Conservation (phyloP, 257 asterid genomes). For the Schizonepeta tenuifolia region DNA sequence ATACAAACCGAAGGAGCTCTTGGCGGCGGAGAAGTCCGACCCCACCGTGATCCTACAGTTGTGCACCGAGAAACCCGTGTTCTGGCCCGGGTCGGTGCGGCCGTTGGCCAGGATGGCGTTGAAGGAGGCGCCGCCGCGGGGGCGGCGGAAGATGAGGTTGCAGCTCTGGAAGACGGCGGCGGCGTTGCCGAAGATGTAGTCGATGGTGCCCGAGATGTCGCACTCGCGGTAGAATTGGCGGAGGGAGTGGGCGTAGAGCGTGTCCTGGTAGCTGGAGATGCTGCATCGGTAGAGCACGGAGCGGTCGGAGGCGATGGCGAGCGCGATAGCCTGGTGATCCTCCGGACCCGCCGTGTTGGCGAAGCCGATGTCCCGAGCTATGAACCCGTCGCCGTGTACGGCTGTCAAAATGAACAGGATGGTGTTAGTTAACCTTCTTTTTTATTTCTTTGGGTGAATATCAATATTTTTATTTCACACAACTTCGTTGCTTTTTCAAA, state of each 20-base stretch:
- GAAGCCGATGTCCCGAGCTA: conserved; percentile 53
- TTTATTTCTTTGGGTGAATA: too few relatives aligned
- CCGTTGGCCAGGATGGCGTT: conserved; percentile 62
- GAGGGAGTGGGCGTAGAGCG: conserved; percentile 57
- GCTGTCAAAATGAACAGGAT: conserved; percentile 22
- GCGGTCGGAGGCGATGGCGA: conserved; percentile 46
- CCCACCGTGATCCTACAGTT: conserved; percentile 47
- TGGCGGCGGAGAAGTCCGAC: conserved; percentile 39
- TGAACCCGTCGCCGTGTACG: conserved; percentile 42
- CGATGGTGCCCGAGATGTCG: conserved; percentile 49
- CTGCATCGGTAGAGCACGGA: conserved; percentile 47
- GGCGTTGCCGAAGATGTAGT: conserved; percentile 56
- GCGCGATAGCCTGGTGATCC: conserved; percentile 57
- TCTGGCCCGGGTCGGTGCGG: conserved; percentile 64
- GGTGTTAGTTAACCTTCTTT: too few relatives aligned
- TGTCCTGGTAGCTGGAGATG: conserved; percentile 54
- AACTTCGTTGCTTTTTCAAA: too few relatives aligned
- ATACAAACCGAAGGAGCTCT: conserved; percentile 32
- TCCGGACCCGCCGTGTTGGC: conserved; percentile 58
- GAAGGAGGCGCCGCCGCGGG: conserved; percentile 43
- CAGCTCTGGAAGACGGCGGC: conserved; percentile 48
- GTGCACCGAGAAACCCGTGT: conserved; percentile 64
- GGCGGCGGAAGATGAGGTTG: conserved; percentile 47
- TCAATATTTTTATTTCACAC: too few relatives aligned
- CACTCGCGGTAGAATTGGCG: conserved; percentile 56